phyloP scores from a whole-genome alignment of 2,329 filamentous ascomycete genomes.

The Ophiosphaerella narmari region DNA sequence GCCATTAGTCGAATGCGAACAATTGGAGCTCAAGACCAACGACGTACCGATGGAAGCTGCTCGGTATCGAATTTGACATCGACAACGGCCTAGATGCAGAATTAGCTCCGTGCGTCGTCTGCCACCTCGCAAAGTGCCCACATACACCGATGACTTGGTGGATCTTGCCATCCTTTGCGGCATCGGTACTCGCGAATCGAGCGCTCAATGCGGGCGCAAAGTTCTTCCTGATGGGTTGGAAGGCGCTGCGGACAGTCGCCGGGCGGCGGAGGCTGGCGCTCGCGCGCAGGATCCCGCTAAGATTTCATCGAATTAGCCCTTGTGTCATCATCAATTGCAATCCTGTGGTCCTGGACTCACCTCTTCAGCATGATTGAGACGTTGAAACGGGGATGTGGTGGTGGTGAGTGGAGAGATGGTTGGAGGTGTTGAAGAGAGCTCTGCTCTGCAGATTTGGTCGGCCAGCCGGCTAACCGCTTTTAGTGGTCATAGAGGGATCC shows the following conservation, averaged over 20 bases:
- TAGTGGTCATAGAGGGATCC: slow-evolving; percentile 3
- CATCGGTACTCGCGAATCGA: slow-evolving; percentile 66
- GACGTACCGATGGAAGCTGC: slow-evolving; percentile 72
- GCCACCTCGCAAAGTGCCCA: no score
- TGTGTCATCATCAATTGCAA: slow-evolving; percentile 46
- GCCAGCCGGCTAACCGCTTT: slow-evolving; percentile 4
- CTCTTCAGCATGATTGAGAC: slow-evolving; percentile 65
- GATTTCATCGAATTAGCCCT: slow-evolving; percentile 46
- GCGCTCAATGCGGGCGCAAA: slow-evolving; percentile 63
- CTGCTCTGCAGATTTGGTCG: slow-evolving; percentile 15
- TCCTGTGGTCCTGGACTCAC: slow-evolving; percentile 48
- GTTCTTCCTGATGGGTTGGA: slow-evolving; percentile 62
- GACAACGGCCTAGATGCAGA: slow-evolving; percentile 70
- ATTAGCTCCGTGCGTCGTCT: no score
- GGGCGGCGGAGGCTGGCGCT: slow-evolving; percentile 64
- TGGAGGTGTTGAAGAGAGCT: slow-evolving; percentile 26
- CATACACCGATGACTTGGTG: slow-evolving; percentile 77
- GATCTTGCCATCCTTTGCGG: slow-evolving; percentile 65
- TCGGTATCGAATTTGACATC: slow-evolving; percentile 98
- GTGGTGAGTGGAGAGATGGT: slow-evolving; percentile 35
- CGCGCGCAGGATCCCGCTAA: slow-evolving; percentile 69
- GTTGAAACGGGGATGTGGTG: slow-evolving; percentile 43
- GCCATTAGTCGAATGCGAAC: no score
- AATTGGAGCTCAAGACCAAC: no score
- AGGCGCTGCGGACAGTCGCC: slow-evolving; percentile 56